phyloP scores from a whole-genome alignment of 495 filamentous ascomycete species.

The Aspergillus ellipticus region DNA sequence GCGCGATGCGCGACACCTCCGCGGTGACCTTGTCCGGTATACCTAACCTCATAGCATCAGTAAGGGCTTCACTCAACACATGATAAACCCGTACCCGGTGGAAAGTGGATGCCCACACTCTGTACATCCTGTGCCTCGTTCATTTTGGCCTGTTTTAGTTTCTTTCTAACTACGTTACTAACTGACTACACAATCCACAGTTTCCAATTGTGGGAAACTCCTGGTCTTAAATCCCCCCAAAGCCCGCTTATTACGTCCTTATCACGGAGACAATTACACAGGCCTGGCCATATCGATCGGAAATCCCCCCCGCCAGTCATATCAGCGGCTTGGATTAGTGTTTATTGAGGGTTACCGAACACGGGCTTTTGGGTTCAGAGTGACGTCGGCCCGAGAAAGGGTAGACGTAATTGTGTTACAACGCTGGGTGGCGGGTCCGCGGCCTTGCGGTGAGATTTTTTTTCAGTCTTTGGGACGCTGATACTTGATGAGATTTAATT shows the following conservation, averaged over 20 bases:
- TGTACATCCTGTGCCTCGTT: neutral
- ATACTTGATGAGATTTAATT: too few relatives aligned
- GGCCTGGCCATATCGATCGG: too few relatives aligned
- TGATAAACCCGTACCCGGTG: neutral
- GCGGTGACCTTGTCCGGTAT: neutral
- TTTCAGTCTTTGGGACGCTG: too few relatives aligned
- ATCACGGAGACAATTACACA: too few relatives aligned
- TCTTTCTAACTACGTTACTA: neutral
- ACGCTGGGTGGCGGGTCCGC: too few relatives aligned
- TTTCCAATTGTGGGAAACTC: too few relatives aligned
- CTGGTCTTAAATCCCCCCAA: too few relatives aligned
- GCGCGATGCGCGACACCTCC: neutral
- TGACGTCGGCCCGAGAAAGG: conserved; percentile 3
- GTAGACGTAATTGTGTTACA: neutral
- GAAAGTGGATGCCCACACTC: neutral
- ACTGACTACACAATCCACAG: too few relatives aligned
- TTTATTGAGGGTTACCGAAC: neutral
- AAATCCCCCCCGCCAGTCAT: too few relatives aligned
- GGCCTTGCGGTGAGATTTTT: too few relatives aligned
- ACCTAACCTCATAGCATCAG: neutral
- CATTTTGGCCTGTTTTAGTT: neutral
- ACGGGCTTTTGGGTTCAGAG: neutral
- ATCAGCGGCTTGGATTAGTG: too few relatives aligned
- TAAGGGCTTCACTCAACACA: neutral
- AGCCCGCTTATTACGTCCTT: too few relatives aligned